These are phyloP conservation scores for Starmera amethionina DNA, from an alignment of 805 yeast genomes.

Conservation along the genomic window DNA sequence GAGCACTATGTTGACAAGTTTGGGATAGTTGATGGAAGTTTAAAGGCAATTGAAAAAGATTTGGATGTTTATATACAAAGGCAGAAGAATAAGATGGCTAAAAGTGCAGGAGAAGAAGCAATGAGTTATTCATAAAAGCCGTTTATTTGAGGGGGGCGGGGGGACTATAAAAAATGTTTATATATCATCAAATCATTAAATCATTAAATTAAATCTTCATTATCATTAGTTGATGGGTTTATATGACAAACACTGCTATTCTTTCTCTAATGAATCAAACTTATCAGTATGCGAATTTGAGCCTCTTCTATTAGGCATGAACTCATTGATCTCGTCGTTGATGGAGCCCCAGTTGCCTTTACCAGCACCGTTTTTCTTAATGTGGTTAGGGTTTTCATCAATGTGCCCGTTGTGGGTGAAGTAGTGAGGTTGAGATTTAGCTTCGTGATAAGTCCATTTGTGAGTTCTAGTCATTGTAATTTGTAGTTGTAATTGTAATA, in stretches of 20 bases:
- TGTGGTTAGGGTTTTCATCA: constrained; percentile 62
- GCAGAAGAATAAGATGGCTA: constrained; percentile 81
- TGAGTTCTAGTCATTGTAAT: constrained; percentile 62
- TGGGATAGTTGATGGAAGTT: constrained; percentile 60
- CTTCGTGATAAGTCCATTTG: constrained; percentile 63
- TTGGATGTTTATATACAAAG: constrained; percentile 72
- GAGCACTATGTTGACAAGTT: constrained; percentile 43
- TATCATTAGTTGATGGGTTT: too few species aligned
- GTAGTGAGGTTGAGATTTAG: constrained; percentile 51
- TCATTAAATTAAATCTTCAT: too few species aligned
- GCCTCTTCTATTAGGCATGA: constrained; percentile 39
- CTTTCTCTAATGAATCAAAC: constrained; percentile 15
- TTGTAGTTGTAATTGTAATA: constrained; percentile 1
- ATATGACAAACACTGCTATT: too few species aligned
- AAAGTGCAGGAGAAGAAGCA: constrained; percentile 41
- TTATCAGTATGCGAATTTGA: constrained; percentile 35
- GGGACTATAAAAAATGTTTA: too few species aligned
- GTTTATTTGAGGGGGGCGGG: background rate
- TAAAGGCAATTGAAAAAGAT: constrained; percentile 61
- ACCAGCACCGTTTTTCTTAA: constrained; percentile 82
- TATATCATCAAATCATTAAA: too few species aligned
- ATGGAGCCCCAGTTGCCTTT: constrained; percentile 80
- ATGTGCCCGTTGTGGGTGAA: constrained; percentile 69
- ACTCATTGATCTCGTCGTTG: constrained; percentile 66
- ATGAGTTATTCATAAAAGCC: constrained; percentile 2